Conservation (phyloP, 2,329 filamentous ascomycete genomes). For the Orbilia brochopaga region DNA sequence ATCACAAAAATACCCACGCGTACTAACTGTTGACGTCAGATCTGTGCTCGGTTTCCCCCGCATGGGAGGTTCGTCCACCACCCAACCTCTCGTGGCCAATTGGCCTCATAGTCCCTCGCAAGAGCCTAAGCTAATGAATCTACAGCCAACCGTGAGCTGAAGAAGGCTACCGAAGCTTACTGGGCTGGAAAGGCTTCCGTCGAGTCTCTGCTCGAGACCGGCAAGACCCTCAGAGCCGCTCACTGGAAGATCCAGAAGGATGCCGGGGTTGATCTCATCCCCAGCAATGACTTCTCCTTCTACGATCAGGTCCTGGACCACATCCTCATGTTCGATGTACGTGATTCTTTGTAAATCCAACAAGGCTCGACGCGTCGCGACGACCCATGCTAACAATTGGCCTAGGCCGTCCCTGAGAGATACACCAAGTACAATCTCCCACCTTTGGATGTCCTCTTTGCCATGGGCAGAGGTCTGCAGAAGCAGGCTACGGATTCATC, state of each 20-base stretch:
- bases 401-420: slow-evolving; percentile 83
- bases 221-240: slow-evolving; percentile 91
- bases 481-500: slow-evolving; percentile 68
- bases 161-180: slow-evolving; percentile 99
- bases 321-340: slow-evolving; percentile 68
- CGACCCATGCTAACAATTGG: slow-evolving; percentile 50
- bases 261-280: slow-evolving; percentile 95
- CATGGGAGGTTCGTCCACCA: slow-evolving; percentile 71
- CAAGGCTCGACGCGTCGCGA: slow-evolving; percentile 42
- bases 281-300: slow-evolving; percentile 98
- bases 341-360: slow-evolving; percentile 1
- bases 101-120: slow-evolving; percentile 15
- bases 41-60: slow-evolving; percentile 97
- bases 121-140: slow-evolving; percentile 21
- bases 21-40: slow-evolving; percentile 56
- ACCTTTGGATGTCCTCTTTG: slow-evolving; percentile 95
- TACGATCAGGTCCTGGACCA: slow-evolving; percentile 98
- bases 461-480: slow-evolving; percentile 98
- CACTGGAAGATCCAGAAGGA: slow-evolving; percentile 99
- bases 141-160: slow-evolving; percentile 87
- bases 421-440: slow-evolving; percentile 90
- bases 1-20: neutral
- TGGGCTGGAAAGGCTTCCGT: slow-evolving; percentile 95
- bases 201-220: slow-evolving; percentile 87
- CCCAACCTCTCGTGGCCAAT: slow-evolving; percentile 15